Percentiles rank a stretch among this genome's conserved stretches.
Evolutionary conservation across 2,329 filamentous ascomycete genomes (phyloP).

Genomic region (Aspergillus neoniger): DNA sequence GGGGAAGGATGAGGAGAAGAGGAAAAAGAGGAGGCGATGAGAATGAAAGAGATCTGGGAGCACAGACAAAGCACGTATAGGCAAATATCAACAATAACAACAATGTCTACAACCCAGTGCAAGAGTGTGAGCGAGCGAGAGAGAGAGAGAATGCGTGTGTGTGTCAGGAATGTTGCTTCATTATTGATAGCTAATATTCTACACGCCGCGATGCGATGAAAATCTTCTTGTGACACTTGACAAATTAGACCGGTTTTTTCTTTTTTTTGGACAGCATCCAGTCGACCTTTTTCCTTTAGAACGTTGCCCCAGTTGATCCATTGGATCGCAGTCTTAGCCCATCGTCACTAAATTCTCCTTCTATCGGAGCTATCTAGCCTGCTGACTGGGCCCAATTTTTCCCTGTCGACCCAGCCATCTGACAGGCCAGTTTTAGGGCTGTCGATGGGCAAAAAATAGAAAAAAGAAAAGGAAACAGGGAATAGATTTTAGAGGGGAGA

Average conservation of each 20-base stretch:
- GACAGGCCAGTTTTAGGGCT: slow-evolving; percentile 7
- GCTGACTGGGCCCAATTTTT: background rate
- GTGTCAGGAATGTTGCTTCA: background rate
- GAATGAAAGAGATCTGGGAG: background rate
- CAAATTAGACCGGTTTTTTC: background rate
- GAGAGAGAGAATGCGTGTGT: no score
- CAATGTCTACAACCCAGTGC: background rate
- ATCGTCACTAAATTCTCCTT: background rate
- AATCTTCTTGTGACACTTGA: slow-evolving; percentile 10
- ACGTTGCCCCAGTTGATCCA: slow-evolving; percentile 5
- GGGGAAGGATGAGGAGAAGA: slow-evolving; percentile 10
- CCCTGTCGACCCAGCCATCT: background rate
- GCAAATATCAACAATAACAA: background rate
- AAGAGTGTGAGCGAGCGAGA: no score
- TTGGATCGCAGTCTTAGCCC: background rate
- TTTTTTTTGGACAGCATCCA: background rate
- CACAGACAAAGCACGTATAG: background rate
- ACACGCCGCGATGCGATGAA: slow-evolving; percentile 3
- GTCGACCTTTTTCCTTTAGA: background rate
- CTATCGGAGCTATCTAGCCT: slow-evolving; percentile 2
- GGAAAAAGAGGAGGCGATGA: background rate
- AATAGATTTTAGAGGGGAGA: slow-evolving; percentile 1
- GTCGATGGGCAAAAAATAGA: background rate
- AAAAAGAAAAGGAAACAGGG: slow-evolving; percentile 1
- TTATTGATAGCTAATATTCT: background rate